Base-by-base conservation (phyloP, 2,329 filamentous ascomycete genomes). In the Fusarium dimerum region DNA sequence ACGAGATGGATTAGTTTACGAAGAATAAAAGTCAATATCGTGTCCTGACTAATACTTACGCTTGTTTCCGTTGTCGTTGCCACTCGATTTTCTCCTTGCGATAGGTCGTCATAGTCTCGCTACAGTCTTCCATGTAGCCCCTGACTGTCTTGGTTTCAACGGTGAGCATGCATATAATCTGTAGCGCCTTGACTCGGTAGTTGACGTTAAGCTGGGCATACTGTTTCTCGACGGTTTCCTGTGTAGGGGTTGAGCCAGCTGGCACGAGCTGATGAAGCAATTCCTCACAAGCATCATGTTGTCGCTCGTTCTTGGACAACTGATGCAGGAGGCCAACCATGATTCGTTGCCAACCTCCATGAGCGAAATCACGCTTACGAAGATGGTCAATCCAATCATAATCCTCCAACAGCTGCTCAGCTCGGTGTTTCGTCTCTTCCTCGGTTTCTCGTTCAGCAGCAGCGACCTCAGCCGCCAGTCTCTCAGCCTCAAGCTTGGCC, bases 81-180 rank as follows among this genome's bases (percentile, higher is more conserved):
- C 86, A 88, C 60, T 96, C 90, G 55, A 97, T 96, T 76, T 96
- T 97, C 68, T 95, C 89, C 72, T 99, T 99, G 45, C 94, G 87
- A 66, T 95, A 91, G 49, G 86, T 85, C 2, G 94, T 99, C 92
- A 97, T 97, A 48, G 91, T 89, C 66, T 93, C 90, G 59, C 89
- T 91, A 73, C 92, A 96, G 57, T 93, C 88, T 61, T 96, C 91
- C 78, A 99, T 88, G 68, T 95, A 96, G 15, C 85, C 87, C 48
- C 93, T 87, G 61, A 97, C 83, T 2, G 89, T 86, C 68, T 91
- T 92, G 0, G 94, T 97, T 65, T 92, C 88, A 50, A 92, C 81
- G 2, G 90, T 92, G 55, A 97, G 78, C 77, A 93, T 86, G 69
- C 90, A 91, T 50, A 97, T 83, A 36, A 95, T 88, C 68, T 97